Conservation (phyloP, 495 filamentous ascomycete species). For the Hyaloscypha variabilis region DNA sequence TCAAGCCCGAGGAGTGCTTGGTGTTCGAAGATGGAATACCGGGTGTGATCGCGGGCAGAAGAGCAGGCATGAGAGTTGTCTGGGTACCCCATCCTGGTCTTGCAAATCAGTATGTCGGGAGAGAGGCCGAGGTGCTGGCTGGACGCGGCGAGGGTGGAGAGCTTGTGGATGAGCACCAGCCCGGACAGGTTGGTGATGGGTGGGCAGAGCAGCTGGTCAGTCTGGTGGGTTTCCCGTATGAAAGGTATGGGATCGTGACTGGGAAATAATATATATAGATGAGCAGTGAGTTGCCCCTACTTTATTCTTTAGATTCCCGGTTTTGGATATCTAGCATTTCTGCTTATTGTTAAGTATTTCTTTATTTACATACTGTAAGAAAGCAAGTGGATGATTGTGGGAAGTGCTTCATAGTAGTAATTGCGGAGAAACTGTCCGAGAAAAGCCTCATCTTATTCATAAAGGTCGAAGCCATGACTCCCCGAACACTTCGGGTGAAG, state of each 20-base stretch:
- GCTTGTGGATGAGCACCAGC: slow-evolving; percentile 44
- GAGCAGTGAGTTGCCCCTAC: background rate
- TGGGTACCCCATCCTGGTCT: slow-evolving; percentile 90
- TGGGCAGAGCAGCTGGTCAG: slow-evolving; percentile 66
- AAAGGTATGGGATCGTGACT: slow-evolving; percentile 63
- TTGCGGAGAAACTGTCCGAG: no score
- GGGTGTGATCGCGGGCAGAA: slow-evolving; percentile 85
- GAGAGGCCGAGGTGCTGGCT: slow-evolving; percentile 84
- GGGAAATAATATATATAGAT: background rate
- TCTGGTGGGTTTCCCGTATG: slow-evolving; percentile 74
- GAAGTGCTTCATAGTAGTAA: no score
- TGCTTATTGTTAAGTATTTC: no score
- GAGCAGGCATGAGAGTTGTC: slow-evolving; percentile 92
- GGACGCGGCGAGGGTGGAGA: slow-evolving; percentile 59
- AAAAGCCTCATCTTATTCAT: no score
- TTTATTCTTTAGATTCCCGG: no score
- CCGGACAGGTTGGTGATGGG: slow-evolving; percentile 69
- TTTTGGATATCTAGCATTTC: no score
- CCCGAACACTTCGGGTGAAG: no score
- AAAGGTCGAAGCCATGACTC: no score
- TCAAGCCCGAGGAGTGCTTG: slow-evolving; percentile 84
- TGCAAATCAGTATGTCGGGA: slow-evolving; percentile 70
- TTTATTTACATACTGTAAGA: no score
- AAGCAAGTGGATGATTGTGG: no score
- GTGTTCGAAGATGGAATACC: slow-evolving; percentile 96